Evolutionary conservation across 2,329 filamentous ascomycete genomes (phyloP).

Genomic region (Stagonosporopsis rhizophila): DNA sequence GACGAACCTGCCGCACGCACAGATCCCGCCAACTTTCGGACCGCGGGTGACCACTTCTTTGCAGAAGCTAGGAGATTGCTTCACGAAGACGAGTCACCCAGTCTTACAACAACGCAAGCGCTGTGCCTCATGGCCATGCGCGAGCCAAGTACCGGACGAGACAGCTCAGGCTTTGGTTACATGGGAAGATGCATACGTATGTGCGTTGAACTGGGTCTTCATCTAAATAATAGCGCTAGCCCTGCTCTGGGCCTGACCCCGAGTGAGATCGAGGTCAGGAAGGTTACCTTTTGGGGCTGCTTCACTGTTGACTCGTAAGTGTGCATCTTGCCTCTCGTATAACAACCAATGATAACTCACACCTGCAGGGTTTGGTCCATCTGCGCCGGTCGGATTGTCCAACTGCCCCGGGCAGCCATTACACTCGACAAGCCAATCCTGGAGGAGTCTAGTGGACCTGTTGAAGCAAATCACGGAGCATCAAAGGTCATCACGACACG

Average conservation of each 20-base stretch:
- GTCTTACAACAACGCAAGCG: slow-evolving; percentile 75
- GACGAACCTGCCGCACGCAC: slow-evolving; percentile 68
- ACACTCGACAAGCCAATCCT: slow-evolving; percentile 56
- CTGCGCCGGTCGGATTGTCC: slow-evolving; percentile 55
- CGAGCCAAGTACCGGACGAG: slow-evolving; percentile 74
- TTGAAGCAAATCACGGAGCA: slow-evolving; percentile 45
- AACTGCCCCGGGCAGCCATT: slow-evolving; percentile 57
- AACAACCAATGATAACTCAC: not conserved
- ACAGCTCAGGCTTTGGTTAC: slow-evolving; percentile 76
- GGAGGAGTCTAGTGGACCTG: slow-evolving; percentile 64
- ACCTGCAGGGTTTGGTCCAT: slow-evolving; percentile 53
- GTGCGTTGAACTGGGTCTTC: slow-evolving; percentile 74
- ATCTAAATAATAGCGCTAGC: slow-evolving; percentile 55
- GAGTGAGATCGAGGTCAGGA: slow-evolving; percentile 57
- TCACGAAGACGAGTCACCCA: slow-evolving; percentile 64
- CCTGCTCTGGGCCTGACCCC: slow-evolving; percentile 43
- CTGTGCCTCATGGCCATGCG: slow-evolving; percentile 78
- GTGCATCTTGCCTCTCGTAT: not conserved
- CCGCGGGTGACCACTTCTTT: slow-evolving; percentile 77
- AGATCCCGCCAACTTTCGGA: slow-evolving; percentile 67
- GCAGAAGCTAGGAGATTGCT: slow-evolving; percentile 70
- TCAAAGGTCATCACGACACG: slow-evolving; percentile 37
- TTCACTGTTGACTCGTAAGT: slow-evolving; percentile 59
- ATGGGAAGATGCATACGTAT: slow-evolving; percentile 75
- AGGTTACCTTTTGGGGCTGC: slow-evolving; percentile 62